phyloP scores from a whole-genome alignment of 129 eudicot species.

The Solidago caesia region DNA sequence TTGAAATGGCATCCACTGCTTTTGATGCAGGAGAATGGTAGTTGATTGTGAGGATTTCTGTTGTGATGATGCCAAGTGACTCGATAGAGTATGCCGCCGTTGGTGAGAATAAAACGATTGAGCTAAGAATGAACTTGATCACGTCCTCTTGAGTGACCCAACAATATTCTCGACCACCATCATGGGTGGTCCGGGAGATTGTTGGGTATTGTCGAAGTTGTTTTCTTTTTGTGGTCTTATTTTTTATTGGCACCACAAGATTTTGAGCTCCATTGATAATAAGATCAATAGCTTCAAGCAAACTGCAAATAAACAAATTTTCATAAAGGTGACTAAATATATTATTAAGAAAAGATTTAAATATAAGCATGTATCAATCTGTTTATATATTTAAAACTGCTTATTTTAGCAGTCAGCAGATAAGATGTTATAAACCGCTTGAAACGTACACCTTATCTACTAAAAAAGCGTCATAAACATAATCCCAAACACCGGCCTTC shows the following conservation, averaged over 20 bases:
- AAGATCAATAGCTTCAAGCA: conserved; percentile 71
- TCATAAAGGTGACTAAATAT: no score
- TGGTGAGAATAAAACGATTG: conserved; percentile 69
- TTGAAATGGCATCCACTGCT: conserved; percentile 44
- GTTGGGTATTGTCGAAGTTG: conserved; percentile 37
- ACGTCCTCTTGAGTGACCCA: conserved; percentile 88
- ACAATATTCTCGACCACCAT: conserved; percentile 63
- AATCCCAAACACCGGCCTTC: no score
- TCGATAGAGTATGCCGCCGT: conserved; percentile 53
- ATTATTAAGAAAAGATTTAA: no score
- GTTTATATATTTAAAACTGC: no score
- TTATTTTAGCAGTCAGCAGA: no score
- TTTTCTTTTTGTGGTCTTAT: conserved; percentile 37
- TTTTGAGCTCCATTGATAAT: conserved; percentile 79
- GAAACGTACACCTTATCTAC: neutral
- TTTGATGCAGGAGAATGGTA: conserved; percentile 60
- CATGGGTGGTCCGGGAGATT: conserved; percentile 36
- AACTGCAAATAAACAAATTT: conserved; percentile 41
- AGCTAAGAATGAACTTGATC: conserved; percentile 59
- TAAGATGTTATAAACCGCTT: neutral
- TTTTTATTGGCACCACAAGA: conserved; percentile 72
- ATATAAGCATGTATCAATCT: no score
- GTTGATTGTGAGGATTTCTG: conserved; percentile 41
- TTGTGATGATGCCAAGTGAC: conserved; percentile 55
- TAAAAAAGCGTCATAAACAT: no score